Base-by-base conservation (phyloP, 1,284 basidiomycete species). In the Microbotryum scabiosae region DNA sequence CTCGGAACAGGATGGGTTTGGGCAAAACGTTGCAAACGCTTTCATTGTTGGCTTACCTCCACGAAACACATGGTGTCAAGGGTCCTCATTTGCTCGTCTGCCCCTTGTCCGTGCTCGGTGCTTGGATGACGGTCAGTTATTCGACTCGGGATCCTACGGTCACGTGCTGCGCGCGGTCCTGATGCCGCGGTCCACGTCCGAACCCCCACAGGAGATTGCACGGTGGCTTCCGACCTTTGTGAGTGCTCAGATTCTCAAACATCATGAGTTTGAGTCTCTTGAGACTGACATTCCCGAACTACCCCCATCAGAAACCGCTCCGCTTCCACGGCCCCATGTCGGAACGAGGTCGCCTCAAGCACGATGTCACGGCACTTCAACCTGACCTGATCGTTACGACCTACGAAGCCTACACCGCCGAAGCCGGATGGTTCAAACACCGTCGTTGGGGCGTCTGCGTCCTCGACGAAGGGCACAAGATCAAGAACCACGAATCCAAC, bases 1-100 rank as follows among this genome's bases (percentile, higher is more conserved):
- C 41, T 54, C 53, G 71, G 4, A 10, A 5, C 53, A 61, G 59
- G 54, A 79, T 84, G 82, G 83, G 82, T 63, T 78, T 84, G 7
- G 83, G 83, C 20, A 84, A 85, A 68, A 84, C 84, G 0, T 72
- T 85, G 20, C 83, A 84, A 79, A 84, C 84, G 1, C 74, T 84
- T 1, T 80, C 84, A 0, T 73, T 84, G 16, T 79, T 84, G 57
- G 83, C 81, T 0, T 78, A 82, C 61, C 76, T 84, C 61, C 76
- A 77, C 55, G 82, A 83, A 61, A 69, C 71, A 10, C 59, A 78
- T 75, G 75, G 50, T 53, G 60, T 21, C 70, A 75, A 60, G 20
- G 78, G 81, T 51, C 80, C 82, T 12, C 82, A 84, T 69, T 76
- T 85, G 16, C 77, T 84, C 28, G 77, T 84, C 53, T 84, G 83